Percentiles rank a stretch among this genome's conserved stretches.
These are phyloP conservation scores for Clarireedia monteithiana DNA, from an alignment of 2,329 filamentous ascomycete genomes.

Conservation along the genomic window DNA sequence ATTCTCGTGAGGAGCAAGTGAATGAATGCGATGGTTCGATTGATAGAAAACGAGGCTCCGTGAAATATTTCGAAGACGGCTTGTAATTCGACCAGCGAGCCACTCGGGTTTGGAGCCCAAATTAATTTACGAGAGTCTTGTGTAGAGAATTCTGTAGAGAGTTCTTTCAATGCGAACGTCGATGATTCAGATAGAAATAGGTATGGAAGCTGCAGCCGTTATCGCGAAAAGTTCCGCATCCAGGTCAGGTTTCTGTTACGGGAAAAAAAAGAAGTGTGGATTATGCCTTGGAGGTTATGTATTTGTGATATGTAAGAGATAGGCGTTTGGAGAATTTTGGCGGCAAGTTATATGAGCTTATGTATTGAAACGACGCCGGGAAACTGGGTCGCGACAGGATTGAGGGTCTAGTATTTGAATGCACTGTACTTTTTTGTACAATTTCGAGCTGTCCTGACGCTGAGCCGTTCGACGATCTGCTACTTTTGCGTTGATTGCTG, in stretches of 20 bases:
- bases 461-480: no score
- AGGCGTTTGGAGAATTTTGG: not conserved
- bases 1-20: not conserved
- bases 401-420: no score
- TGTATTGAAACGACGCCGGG: not conserved
- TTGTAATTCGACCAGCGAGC: conserved; percentile 10
- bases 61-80: not conserved
- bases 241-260: not conserved
- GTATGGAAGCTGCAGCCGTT: not conserved
- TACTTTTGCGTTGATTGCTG: no score
- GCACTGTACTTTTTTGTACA: no score
- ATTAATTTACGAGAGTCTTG: conserved; percentile 3
- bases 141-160: not conserved
- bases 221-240: conserved; percentile 2
- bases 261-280: not conserved
- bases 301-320: not conserved
- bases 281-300: not conserved
- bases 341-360: not conserved
- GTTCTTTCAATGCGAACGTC: not conserved
- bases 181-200: not conserved
- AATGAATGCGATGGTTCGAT: not conserved
- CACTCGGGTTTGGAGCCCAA: conserved; percentile 4
- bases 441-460: no score
- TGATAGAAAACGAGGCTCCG: not conserved
- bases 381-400: not conserved